Evolutionary conservation across 2,329 filamentous ascomycete genomes (phyloP), one percentile per base, ranked within the genome.

Genomic region (Pseudodiploospora longispora): DNA sequence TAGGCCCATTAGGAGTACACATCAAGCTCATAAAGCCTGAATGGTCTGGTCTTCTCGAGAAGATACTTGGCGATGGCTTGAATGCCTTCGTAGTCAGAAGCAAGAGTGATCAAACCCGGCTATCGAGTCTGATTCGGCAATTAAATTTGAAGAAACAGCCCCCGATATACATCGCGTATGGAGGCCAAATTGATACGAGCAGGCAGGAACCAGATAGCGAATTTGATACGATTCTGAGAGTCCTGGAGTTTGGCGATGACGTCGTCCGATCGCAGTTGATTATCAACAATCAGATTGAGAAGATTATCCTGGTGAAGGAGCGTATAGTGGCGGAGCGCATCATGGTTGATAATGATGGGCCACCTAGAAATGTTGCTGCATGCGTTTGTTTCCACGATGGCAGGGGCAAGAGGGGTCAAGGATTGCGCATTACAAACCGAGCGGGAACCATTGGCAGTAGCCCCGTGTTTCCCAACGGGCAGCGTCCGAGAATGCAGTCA

Each of bases 1-100:
- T 97, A 31, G 93, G 93, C 0, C 93, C 93, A 1, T 70, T 97
- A 10, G 93, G 90, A 30, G 70, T 80, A 27, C 78, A 93, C 56
- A 74, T 98, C 41, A 82, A 80, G 52, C 69, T 98, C 27, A 68
- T 80, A 32, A 82, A 91, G 52, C 84, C 87, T 1, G 75, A 87
- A 54, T 98, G 93, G 93, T 85, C 83, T 1, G 76, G 78, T 1
- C 80, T 95, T 36, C 63, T 98, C 10, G 93, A 98, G 59, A 84
- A 76, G 50, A 78, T 78, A 1, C 74, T 95, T 38, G 87, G 87
- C n/a, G 64, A 63, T 4, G 71, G 68, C 1, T 68, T 97, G 30
- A 84, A 80, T 49, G 81, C 78, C 2, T 98, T 97, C 57, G 77
- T 95, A 41, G 90, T 96, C 36, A 82, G 79, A 5, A 87, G 72